Conservation (phyloP, 2,329 filamentous ascomycete species). For the Claviceps fusiformis region DNA sequence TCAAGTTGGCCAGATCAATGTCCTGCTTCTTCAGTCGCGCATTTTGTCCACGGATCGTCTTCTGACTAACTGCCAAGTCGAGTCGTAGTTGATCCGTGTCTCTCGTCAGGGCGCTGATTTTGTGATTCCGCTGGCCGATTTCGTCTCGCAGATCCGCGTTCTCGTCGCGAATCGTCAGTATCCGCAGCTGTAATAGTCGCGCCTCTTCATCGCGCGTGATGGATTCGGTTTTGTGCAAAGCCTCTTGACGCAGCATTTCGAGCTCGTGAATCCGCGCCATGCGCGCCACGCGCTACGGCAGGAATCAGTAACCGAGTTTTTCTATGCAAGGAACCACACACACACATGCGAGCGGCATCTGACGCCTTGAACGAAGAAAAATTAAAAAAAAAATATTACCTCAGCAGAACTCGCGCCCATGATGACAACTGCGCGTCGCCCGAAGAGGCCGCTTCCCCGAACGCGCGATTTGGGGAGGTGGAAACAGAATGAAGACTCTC, state of each 20-base stretch:
- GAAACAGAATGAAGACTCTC: not conserved
- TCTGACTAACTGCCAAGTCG: slow-evolving; percentile 30
- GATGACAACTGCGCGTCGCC: slow-evolving; percentile 5
- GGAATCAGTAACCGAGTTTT: slow-evolving; percentile 6
- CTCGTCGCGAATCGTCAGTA: slow-evolving; percentile 61
- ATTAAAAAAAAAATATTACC: slow-evolving; percentile 12
- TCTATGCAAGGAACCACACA: not conserved
- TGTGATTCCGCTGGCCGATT: slow-evolving; percentile 44
- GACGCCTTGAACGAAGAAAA: not conserved
- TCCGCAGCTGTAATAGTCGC: slow-evolving; percentile 54
- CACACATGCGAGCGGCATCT: no score
- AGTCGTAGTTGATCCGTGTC: slow-evolving; percentile 25
- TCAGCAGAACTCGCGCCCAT: slow-evolving; percentile 16
- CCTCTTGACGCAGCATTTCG: slow-evolving; percentile 57
- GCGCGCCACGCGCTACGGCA: slow-evolving; percentile 27
- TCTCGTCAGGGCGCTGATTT: slow-evolving; percentile 34
- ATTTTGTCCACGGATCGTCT: slow-evolving; percentile 31
- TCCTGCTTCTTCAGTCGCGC: slow-evolving; percentile 33
- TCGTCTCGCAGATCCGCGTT: slow-evolving; percentile 54
- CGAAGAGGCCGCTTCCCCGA: not conserved
- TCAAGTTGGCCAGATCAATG: slow-evolving; percentile 32
- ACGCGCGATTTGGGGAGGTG: not conserved
- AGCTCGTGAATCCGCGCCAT: slow-evolving; percentile 37
- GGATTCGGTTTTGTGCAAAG: slow-evolving; percentile 49
- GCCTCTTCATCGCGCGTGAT: slow-evolving; percentile 63